Evolutionary conservation across 1,139 yeast genomes (phyloP).

Genomic region (Suhomyces ambrosiae): DNA sequence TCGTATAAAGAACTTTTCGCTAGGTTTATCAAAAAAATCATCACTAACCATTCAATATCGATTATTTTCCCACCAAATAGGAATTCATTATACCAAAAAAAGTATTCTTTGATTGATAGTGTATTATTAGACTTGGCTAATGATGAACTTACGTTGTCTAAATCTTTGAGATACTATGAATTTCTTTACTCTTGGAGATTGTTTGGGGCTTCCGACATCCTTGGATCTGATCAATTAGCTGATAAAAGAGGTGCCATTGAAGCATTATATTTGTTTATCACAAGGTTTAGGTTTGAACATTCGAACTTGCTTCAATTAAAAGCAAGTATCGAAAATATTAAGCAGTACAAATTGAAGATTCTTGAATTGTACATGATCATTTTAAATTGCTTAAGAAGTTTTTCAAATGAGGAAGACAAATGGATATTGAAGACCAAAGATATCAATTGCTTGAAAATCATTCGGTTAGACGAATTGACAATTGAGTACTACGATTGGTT

Average conservation of each 20-base stretch:
- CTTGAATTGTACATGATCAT: slow-evolving; percentile 50
- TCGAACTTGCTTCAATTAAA: slow-evolving; percentile 13
- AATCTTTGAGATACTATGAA: slow-evolving; percentile 52
- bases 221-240: slow-evolving; percentile 23
- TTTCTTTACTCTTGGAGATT: slow-evolving; percentile 58
- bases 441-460: slow-evolving; percentile 23
- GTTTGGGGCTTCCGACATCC: slow-evolving; percentile 27
- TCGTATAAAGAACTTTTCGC: slow-evolving; percentile 19
- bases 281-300: slow-evolving; percentile 34
- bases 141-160: slow-evolving; percentile 32
- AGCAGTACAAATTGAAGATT: slow-evolving; percentile 40
- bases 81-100: slow-evolving; percentile 25
- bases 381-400: slow-evolving; percentile 50
- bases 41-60: slow-evolving; percentile 24
- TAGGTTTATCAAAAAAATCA: slow-evolving; percentile 30
- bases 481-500: slow-evolving; percentile 41
- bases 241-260: slow-evolving; percentile 61
- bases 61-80: slow-evolving; percentile 27
- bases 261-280: slow-evolving; percentile 56
- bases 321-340: slow-evolving; percentile 25
- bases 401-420: slow-evolving; percentile 49
- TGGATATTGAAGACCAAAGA: slow-evolving; percentile 50
- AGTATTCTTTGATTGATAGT: slow-evolving; percentile 40
- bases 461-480: slow-evolving; percentile 34
- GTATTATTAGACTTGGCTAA: slow-evolving; percentile 44